Conservation (phyloP, 805 yeast genomes). For the Lipomyces sp. region DNA sequence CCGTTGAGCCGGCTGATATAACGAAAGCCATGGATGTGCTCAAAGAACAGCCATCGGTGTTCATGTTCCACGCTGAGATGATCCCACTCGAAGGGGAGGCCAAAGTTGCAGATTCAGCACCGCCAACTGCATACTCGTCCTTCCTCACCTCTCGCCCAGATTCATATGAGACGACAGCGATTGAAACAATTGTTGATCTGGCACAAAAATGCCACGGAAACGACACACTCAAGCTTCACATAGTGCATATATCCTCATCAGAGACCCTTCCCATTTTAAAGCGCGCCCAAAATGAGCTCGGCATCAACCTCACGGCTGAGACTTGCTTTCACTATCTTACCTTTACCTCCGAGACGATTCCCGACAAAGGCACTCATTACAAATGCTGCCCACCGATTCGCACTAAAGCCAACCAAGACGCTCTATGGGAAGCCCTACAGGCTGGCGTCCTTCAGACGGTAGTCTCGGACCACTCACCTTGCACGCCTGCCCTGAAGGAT, state of each 20-base stretch:
- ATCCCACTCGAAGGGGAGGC: slow-evolving; percentile 52
- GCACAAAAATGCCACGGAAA: slow-evolving; percentile 51
- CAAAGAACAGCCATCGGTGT: slow-evolving; percentile 65
- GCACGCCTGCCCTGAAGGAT: slow-evolving; percentile 88
- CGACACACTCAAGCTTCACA: slow-evolving; percentile 58
- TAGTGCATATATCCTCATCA: slow-evolving; percentile 87
- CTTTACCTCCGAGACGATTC: slow-evolving; percentile 75
- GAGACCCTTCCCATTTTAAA: slow-evolving; percentile 76
- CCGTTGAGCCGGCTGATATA: slow-evolving; percentile 68
- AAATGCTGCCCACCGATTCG: slow-evolving; percentile 97
- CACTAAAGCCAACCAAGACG: slow-evolving; percentile 67
- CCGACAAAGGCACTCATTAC: slow-evolving; percentile 77
- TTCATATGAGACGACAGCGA: slow-evolving; percentile 82
- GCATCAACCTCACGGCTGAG: slow-evolving; percentile 68
- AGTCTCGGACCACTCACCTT: slow-evolving; percentile 95
- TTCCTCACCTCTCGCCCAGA: slow-evolving; percentile 89
- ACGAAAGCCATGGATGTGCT: slow-evolving; percentile 67
- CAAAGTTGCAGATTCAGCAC: slow-evolving; percentile 31
- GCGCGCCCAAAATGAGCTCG: slow-evolving; percentile 58
- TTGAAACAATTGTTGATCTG: slow-evolving; percentile 68
- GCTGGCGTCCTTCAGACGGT: slow-evolving; percentile 75
- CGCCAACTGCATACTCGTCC: slow-evolving; percentile 57
- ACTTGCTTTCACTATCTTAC: slow-evolving; percentile 93
- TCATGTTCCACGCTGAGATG: slow-evolving; percentile 95
- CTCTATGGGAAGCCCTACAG: slow-evolving; percentile 78